Evolutionary conservation across 2,329 filamentous ascomycete genomes (phyloP).

Genomic region (Metarhizium brunneum): DNA sequence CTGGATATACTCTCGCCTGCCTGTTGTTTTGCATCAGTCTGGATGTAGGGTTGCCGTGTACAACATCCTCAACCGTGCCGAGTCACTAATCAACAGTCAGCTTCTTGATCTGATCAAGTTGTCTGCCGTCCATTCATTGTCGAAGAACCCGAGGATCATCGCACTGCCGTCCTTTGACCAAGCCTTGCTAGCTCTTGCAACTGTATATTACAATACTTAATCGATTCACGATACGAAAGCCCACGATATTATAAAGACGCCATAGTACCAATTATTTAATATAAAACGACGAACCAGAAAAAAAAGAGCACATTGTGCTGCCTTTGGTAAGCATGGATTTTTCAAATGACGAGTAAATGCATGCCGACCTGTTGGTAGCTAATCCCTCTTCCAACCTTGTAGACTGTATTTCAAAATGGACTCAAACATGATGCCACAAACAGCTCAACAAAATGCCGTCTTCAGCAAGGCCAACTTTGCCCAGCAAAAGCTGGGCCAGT

Average conservation of each 20-base stretch:
- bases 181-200: slow-evolving; percentile 1
- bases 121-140: slow-evolving; percentile 37
- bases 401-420: slow-evolving; percentile 48
- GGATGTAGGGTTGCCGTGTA: slow-evolving; percentile 16
- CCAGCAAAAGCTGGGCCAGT: slow-evolving; percentile 27
- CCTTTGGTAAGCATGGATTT: background rate
- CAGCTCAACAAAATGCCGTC: slow-evolving; percentile 66
- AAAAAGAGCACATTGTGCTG: background rate
- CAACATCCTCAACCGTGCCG: slow-evolving; percentile 17
- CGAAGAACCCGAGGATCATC: slow-evolving; percentile 11
- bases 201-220: slow-evolving; percentile 10
- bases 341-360: background rate
- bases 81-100: slow-evolving; percentile 13
- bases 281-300: background rate
- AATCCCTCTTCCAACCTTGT: background rate
- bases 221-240: slow-evolving; percentile 8
- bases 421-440: slow-evolving; percentile 46
- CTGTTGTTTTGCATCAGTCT: background rate
- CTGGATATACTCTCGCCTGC: background rate
- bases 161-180: slow-evolving; percentile 5
- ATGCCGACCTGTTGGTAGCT: background rate
- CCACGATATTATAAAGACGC: background rate
- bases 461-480: slow-evolving; percentile 47
- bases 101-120: slow-evolving; percentile 4
- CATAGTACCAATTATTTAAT: background rate